Conservation (phyloP, 768 basidiomycete genomes). For the Mycena filopes region DNA sequence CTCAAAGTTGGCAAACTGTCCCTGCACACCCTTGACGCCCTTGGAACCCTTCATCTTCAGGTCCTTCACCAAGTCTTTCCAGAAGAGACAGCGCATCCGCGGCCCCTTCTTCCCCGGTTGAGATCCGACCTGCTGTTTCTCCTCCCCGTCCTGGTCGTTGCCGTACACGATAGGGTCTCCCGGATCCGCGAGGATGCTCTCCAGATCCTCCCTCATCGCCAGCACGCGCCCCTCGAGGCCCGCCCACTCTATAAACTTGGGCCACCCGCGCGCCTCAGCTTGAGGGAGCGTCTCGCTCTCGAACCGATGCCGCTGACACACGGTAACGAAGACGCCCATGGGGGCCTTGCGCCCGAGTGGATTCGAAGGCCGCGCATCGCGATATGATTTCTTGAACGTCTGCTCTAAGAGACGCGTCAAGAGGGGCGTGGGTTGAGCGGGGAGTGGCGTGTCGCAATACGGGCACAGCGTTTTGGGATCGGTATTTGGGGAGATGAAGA, state of each 20-base stretch:
- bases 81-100: constrained; percentile 65
- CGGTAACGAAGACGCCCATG: constrained; percentile 67
- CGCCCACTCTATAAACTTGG: constrained; percentile 74
- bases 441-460: constrained; percentile 81
- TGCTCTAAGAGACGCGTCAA: constrained; percentile 64
- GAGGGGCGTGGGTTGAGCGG: constrained; percentile 67
- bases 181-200: constrained; percentile 62
- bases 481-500: constrained; percentile 58
- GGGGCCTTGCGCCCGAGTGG: constrained; percentile 68
- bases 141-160: constrained; percentile 35
- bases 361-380: constrained; percentile 76
- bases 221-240: constrained; percentile 63
- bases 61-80: constrained; percentile 72
- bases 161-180: constrained; percentile 41
- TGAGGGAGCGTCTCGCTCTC: constrained; percentile 79
- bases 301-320: constrained; percentile 84
- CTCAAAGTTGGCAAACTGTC: constrained; percentile 83
- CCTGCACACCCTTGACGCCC: constrained; percentile 72
- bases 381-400: constrained; percentile 63
- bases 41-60: constrained; percentile 74
- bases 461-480: constrained; percentile 83
- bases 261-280: constrained; percentile 80
- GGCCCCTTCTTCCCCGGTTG: constrained; percentile 42
- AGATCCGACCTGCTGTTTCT: constrained; percentile 34
- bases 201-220: constrained; percentile 57